Base-by-base conservation (phyloP, 1,284 basidiomycete species). In the Polyporus tsugae region DNA sequence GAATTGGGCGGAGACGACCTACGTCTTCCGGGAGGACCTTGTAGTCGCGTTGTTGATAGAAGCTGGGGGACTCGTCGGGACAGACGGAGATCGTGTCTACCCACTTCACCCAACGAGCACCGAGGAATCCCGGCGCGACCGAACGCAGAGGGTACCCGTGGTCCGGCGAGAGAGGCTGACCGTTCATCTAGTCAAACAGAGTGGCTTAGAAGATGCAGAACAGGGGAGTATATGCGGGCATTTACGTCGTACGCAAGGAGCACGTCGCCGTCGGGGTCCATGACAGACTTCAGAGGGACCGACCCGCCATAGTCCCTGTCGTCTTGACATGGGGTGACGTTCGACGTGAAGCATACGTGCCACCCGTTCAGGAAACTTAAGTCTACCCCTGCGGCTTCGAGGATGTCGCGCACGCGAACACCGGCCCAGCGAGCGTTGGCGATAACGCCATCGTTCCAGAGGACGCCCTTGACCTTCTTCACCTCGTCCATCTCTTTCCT, bases 21-120 rank as follows among this genome's bases (percentile, higher is more conserved):
- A 90, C 89, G 58, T 82, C 77, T n/a, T 87, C 83, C 4, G 90
- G 89, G 1, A 91, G 79, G 53, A 91, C 80, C 71, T 87, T 90
- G 78, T 91, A 91, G 75, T 91, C 90, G 4, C 83, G 83, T 75
- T 90, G 87, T 72, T 91, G 89, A 73, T 90, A 92, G 77, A 86
- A 91, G 73, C 89, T 91, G 25, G 84, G 82, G 1, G 89, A 90
- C 76, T 91, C 90, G 11, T 79, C 74, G 0, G 78, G 67, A 5
- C 87, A 86, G 62, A 91, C 74, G 19, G 81, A 80, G 72, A 92
- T 87, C 1, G 80, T 86, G 72, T 91, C 89, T 0, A 92, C 80
- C 92, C 92, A 94, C 82, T 94, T 93, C 22, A 93, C 90, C 89
- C 91, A 92, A 19, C 92, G 86, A 22, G 90, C 92, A 15, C 91